These are phyloP conservation scores for Chlorella sp. DNA, from an alignment of 139 green algal species.

Conservation along the genomic window DNA sequence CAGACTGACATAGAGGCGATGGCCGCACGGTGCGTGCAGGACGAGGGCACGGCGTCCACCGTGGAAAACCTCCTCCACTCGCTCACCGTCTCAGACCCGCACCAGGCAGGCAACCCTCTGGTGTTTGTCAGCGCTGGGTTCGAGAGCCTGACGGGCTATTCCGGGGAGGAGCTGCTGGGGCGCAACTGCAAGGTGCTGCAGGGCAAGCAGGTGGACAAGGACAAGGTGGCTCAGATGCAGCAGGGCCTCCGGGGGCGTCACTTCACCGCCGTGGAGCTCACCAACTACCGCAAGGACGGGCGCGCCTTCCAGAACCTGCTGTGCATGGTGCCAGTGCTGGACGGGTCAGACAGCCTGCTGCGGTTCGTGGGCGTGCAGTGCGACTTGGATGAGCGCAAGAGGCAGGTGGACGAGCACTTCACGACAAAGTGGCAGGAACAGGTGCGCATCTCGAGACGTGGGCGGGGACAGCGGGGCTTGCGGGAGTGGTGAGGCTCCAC, in stretches of 20 bases:
- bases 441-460: neutral
- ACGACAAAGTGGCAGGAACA: constrained; percentile 20
- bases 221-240: neutral
- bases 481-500: too few species aligned
- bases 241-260: neutral
- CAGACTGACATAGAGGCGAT: too few species aligned
- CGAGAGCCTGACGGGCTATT: constrained; percentile 19
- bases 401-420: constrained; percentile 15
- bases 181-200: constrained; percentile 20
- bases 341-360: constrained; percentile 32
- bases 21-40: constrained; percentile 1
- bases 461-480: too few species aligned
- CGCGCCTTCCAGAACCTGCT: constrained; percentile 82
- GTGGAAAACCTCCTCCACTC: constrained; percentile 18
- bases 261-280: constrained; percentile 8
- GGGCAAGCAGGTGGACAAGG: constrained; percentile 1
- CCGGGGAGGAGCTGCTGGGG: constrained; percentile 28
- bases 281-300: constrained; percentile 70
- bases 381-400: constrained; percentile 21
- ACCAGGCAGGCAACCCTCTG: constrained; percentile 24
- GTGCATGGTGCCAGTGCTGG: constrained; percentile 69
- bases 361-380: constrained; percentile 14
- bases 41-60: neutral
- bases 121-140: constrained; percentile 36
- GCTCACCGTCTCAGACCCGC: constrained; percentile 12